phyloP scores from a whole-genome alignment of 2,329 filamentous ascomycete species.

The Corinectria fuckeliana region DNA sequence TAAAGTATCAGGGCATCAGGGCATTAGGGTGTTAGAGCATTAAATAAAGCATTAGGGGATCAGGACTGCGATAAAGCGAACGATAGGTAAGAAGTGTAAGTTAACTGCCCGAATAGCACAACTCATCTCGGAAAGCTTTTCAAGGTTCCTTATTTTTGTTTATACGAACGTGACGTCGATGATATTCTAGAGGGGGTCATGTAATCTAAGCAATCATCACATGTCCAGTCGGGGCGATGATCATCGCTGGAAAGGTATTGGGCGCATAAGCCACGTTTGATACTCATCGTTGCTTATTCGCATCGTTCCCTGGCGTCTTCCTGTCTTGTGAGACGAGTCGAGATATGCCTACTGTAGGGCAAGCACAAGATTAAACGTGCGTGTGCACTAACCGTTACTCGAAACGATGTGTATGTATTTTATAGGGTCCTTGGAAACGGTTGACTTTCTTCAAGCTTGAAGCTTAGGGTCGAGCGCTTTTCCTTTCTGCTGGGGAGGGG shows the following conservation, averaged over 20 bases:
- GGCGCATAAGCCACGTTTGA: neutral
- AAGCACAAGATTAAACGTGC: too few species aligned
- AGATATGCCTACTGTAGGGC: too few species aligned
- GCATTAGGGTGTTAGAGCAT: too few species aligned
- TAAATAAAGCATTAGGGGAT: too few species aligned
- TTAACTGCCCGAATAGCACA: too few species aligned
- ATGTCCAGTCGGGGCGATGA: constrained; percentile 5
- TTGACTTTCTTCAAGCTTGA: neutral
- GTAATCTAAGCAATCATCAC: constrained; percentile 1
- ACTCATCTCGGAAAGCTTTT: too few species aligned
- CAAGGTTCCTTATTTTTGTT: neutral
- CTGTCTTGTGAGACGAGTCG: neutral
- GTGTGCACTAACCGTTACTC: neutral
- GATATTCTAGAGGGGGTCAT: neutral
- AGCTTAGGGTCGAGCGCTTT: too few species aligned
- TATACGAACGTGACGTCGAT: neutral
- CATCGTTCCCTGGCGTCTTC: neutral
- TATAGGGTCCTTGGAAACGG: too few species aligned
- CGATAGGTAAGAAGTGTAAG: too few species aligned
- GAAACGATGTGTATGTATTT: neutral
- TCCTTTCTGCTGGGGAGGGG: too few species aligned
- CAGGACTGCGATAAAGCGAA: too few species aligned
- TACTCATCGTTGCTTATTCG: constrained; percentile 1
- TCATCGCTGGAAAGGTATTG: constrained; percentile 8
- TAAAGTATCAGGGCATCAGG: too few species aligned